A percentile compares a stretch with the other conserved stretches of the same genome.
Evolutionary conservation across 225 moss, liverwort and hornwort species (phyloP).

Genomic region (Lunularia cruciata): DNA sequence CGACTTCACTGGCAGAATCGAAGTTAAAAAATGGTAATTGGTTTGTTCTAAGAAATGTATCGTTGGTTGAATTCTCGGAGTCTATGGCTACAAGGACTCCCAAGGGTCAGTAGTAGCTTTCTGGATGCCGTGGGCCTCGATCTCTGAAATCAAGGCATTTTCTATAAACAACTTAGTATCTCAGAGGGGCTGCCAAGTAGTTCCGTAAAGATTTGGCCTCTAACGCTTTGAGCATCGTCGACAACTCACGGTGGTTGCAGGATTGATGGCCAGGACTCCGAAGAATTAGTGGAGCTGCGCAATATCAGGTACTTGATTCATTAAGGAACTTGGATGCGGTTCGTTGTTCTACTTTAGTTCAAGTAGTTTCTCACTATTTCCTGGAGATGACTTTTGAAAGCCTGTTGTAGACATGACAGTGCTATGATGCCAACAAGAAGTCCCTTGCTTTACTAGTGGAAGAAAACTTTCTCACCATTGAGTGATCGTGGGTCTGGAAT

Average conservation of each 20-base stretch:
- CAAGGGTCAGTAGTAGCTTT: too few relatives aligned
- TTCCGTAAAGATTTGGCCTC: too few relatives aligned
- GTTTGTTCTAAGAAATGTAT: not conserved
- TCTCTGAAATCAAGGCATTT: too few relatives aligned
- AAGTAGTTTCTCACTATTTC: not conserved
- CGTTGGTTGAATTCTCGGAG: too few relatives aligned
- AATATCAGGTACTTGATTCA: conserved; percentile 55
- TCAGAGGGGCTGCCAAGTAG: not conserved
- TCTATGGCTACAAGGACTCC: too few relatives aligned
- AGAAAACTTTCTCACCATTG: not conserved
- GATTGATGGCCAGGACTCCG: conserved; percentile 92
- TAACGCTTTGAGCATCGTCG: not conserved
- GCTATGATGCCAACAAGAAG: too few relatives aligned
- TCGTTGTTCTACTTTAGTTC: not conserved
- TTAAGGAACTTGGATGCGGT: not conserved
- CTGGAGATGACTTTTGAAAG: not conserved
- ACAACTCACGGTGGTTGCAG: conserved; percentile 29
- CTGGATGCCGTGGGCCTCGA: not conserved
- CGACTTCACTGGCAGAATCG: conserved; percentile 87
- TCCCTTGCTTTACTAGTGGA: not conserved
- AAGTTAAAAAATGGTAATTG: conserved; percentile 89
- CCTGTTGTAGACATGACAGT: too few relatives aligned
- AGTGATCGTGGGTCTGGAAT: not conserved
- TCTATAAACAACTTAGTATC: too few relatives aligned
- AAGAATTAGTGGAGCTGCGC: conserved; percentile 69